Evolutionary conservation across 768 basidiomycete species (phyloP).

Genomic region (Hypholoma sublateritium): DNA sequence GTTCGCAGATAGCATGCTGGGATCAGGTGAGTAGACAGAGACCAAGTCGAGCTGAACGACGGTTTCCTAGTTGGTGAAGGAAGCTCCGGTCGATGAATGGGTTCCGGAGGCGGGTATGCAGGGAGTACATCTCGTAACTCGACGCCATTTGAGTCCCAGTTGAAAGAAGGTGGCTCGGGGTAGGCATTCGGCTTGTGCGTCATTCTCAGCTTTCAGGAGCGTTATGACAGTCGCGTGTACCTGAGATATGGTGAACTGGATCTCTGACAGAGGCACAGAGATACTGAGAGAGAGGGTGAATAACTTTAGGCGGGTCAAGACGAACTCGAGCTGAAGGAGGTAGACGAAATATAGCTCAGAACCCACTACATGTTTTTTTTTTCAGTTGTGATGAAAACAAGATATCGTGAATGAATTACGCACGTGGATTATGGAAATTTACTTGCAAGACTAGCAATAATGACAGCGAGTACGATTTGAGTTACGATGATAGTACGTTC

Average conservation of each 20-base stretch:
- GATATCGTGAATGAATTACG: too few relatives aligned
- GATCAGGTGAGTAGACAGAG: slow-evolving; percentile 52
- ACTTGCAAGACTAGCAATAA: too few relatives aligned
- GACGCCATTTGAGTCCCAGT: slow-evolving; percentile 20
- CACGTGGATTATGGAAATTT: too few relatives aligned
- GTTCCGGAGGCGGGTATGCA: slow-evolving; percentile 38
- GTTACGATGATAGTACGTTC: too few relatives aligned
- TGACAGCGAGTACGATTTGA: too few relatives aligned
- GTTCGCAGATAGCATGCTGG: slow-evolving; percentile 54
- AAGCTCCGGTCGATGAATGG: slow-evolving; percentile 31
- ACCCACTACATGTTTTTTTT: too few relatives aligned
- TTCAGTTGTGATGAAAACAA: too few relatives aligned
- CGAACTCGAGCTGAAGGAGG: too few relatives aligned
- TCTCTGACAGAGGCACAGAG: background rate
- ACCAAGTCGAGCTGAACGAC: slow-evolving; percentile 35
- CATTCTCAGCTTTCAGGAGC: background rate
- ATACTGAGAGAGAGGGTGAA: too few relatives aligned
- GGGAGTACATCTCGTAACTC: slow-evolving; percentile 29
- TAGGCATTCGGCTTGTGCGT: slow-evolving; percentile 18
- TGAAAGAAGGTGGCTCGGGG: slow-evolving; percentile 24
- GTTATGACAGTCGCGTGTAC: background rate
- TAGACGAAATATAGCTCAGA: too few relatives aligned
- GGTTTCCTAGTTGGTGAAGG: slow-evolving; percentile 39
- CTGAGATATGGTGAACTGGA: background rate
- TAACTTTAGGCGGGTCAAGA: too few relatives aligned